A percentile compares a stretch with the other conserved stretches of the same genome.
These are phyloP conservation scores for Citrus sinensis DNA, from an alignment of 345 rosid genomes.

Conservation along the genomic window DVS_A1.0 CM039162.1:4003501-4004000, in stretches of 20 bases:
- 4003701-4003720: slow-evolving; percentile 82
- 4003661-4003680: slow-evolving; percentile 85
- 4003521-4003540: slow-evolving; percentile 78
- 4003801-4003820: slow-evolving; percentile 80
- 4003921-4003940: slow-evolving; percentile 60
- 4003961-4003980: slow-evolving; percentile 90
- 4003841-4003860: slow-evolving; percentile 85
- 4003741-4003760: slow-evolving; percentile 86
- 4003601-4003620: slow-evolving; percentile 98
- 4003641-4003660: slow-evolving; percentile 92
- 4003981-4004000: slow-evolving; percentile 97
- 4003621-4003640: slow-evolving; percentile 99
- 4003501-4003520: slow-evolving; percentile 67
- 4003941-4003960: slow-evolving; percentile 77
- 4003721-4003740: slow-evolving; percentile 97
- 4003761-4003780: slow-evolving; percentile 67
- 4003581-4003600: slow-evolving; percentile 82
- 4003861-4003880: slow-evolving; percentile 43
- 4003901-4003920: slow-evolving; percentile 65
- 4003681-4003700: slow-evolving; percentile 66
- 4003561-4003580: slow-evolving; percentile 98
- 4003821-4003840: slow-evolving; percentile 68
- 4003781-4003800: slow-evolving; percentile 81
- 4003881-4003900: slow-evolving; percentile 77
- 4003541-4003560: slow-evolving; percentile 94